phyloP scores from a whole-genome alignment of 73 alveolate genomes.

The Paramecium primaurelia region DNA sequence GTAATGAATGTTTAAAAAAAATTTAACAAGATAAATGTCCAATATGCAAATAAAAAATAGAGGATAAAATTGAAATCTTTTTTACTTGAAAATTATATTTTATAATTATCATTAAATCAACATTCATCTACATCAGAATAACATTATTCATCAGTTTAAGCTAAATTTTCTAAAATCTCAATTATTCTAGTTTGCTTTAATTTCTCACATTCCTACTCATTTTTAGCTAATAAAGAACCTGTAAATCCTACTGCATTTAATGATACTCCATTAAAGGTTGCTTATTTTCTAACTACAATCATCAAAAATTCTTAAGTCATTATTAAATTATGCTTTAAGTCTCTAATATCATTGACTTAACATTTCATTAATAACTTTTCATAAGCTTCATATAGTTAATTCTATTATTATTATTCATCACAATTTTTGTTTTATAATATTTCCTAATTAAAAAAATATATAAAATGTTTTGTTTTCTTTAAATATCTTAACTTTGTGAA shows the following conservation, averaged over 20 bases:
- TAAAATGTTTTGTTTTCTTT: neutral
- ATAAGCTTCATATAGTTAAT: neutral
- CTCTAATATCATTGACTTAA: neutral
- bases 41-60: neutral
- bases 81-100: neutral
- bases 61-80: neutral
- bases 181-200: neutral
- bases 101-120: neutral
- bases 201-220: neutral
- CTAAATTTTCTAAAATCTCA: neutral
- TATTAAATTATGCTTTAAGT: conserved; percentile 7
- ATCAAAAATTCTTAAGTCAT: conserved; percentile 8
- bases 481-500: neutral
- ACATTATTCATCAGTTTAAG: neutral
- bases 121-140: neutral
- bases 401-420: neutral
- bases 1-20: neutral
- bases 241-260: conserved; percentile 42
- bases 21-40: neutral
- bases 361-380: neutral
- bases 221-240: neutral
- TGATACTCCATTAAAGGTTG: neutral
- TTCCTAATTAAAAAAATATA: neutral
- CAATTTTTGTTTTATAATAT: neutral
- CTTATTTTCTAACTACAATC: neutral